Conservation (phyloP, 495 filamentous ascomycete species). For the Pyrenula aspistea region DNA sequence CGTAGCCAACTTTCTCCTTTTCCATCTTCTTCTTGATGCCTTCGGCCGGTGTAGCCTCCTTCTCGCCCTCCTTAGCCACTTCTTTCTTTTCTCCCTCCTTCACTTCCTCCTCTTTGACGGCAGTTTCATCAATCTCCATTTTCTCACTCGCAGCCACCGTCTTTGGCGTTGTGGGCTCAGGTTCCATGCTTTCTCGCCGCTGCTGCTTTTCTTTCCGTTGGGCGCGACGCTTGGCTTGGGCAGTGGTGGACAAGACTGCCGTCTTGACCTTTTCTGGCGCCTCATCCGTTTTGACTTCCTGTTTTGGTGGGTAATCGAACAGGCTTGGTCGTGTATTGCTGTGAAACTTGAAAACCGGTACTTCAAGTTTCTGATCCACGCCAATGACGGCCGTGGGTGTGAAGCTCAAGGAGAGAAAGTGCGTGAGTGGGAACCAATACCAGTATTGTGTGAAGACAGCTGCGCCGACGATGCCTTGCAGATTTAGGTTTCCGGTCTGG, state of each 20-base stretch:
- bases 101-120: constrained; percentile 45
- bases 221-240: constrained; percentile 89
- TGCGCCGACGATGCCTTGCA: constrained; percentile 94
- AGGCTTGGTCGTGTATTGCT: constrained; percentile 87
- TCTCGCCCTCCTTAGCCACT: constrained; percentile 44
- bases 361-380: constrained; percentile 83
- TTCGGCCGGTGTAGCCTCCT: constrained; percentile 34
- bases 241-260: constrained; percentile 90
- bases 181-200: constrained; percentile 71
- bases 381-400: constrained; percentile 90
- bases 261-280: constrained; percentile 91
- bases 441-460: constrained; percentile 98
- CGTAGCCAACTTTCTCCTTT: constrained; percentile 94
- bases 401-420: constrained; percentile 91
- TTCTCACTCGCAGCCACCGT: constrained; percentile 57
- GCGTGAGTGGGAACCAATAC: constrained; percentile 99
- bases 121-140: constrained; percentile 81
- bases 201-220: constrained; percentile 61
- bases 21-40: constrained; percentile 70
- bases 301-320: constrained; percentile 95
- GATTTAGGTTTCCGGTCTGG: constrained; percentile 94
- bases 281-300: constrained; percentile 87
- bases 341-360: constrained; percentile 93
- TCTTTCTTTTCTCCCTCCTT: constrained; percentile 49
- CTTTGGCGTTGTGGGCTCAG: constrained; percentile 62